phyloP scores from a whole-genome alignment of 441 rosid species.

The Croton setiger region DNA sequence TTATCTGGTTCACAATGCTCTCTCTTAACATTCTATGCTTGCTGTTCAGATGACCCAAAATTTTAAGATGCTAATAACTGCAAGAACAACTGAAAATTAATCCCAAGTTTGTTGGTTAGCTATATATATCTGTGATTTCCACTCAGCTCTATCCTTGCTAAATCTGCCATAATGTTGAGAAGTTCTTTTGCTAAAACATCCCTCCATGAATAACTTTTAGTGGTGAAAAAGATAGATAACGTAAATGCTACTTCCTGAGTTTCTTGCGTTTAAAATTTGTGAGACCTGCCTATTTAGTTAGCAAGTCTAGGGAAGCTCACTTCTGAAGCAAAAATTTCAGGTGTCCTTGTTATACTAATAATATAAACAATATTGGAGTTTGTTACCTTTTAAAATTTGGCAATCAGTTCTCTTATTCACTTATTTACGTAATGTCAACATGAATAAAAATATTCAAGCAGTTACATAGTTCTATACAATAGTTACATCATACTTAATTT shows the following conservation, averaged over 20 bases:
- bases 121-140: too few relatives aligned
- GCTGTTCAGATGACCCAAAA: background rate
- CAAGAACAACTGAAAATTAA: too few relatives aligned
- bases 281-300: background rate
- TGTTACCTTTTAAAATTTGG: too few relatives aligned
- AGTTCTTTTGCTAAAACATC: background rate
- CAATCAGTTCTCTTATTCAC: background rate
- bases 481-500: background rate
- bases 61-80: background rate
- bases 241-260: slow-evolving; percentile 3
- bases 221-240: background rate
- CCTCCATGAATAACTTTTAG: too few relatives aligned
- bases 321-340: background rate
- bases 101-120: too few relatives aligned
- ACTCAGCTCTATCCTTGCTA: too few relatives aligned
- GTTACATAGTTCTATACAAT: background rate
- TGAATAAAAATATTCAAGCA: background rate
- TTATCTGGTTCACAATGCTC: background rate
- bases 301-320: background rate
- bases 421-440: background rate
- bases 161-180: too few relatives aligned
- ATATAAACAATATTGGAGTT: background rate
- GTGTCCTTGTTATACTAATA: background rate
- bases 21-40: background rate
- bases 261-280: background rate